These are phyloP conservation scores for Podospora conica DNA, from an alignment of 495 filamentous ascomycete genomes.

Conservation along the genomic window DNA sequence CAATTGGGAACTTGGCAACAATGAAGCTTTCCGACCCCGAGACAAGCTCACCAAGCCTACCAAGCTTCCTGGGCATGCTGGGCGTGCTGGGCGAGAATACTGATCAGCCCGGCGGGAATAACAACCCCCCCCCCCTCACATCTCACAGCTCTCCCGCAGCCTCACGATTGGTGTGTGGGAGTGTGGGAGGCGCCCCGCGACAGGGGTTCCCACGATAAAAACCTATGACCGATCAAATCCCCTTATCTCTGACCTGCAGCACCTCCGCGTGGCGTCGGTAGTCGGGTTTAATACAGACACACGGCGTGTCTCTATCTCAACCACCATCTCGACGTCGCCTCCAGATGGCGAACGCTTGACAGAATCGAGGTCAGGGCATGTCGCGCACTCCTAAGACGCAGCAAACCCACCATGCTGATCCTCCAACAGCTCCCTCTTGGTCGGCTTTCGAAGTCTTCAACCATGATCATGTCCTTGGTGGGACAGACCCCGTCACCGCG, in stretches of 20 bases:
- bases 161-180: conserved; percentile 8
- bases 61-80: background rate
- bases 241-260: conserved; percentile 29
- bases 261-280: conserved; percentile 23
- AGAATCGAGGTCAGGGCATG: background rate
- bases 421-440: background rate
- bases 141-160: background rate
- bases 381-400: background rate
- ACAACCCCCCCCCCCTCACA: background rate
- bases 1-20: background rate
- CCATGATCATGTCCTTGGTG: too few relatives aligned
- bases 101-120: background rate
- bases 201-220: conserved; percentile 16
- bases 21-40: background rate
- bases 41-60: background rate
- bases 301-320: background rate
- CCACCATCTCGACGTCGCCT: background rate
- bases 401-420: too few relatives aligned
- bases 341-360: background rate
- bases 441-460: background rate
- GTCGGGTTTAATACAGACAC: conserved; percentile 14
- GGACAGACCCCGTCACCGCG: background rate
- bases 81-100: background rate
- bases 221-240: conserved; percentile 28
- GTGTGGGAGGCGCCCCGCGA: background rate